phyloP scores from a whole-genome alignment of 495 filamentous ascomycete genomes.

The Penicillium lividum region DNA sequence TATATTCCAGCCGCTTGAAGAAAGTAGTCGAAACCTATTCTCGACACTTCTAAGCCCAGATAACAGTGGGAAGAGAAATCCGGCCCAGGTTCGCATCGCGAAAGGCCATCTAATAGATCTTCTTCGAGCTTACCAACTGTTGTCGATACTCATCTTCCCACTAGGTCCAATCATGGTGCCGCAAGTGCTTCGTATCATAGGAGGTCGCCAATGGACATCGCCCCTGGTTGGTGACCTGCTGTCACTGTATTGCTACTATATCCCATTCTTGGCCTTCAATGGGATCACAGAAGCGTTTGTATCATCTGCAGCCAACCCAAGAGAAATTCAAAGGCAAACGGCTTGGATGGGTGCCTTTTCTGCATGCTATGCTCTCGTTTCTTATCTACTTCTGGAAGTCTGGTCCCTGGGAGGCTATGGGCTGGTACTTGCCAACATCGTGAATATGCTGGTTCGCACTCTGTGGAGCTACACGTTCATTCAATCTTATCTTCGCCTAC shows the following conservation, averaged over 20 bases:
- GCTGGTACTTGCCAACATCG: slow-evolving; percentile 77
- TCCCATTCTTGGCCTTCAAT: slow-evolving; percentile 89
- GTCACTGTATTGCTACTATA: slow-evolving; percentile 82
- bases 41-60: slow-evolving; percentile 59
- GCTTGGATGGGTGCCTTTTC: slow-evolving; percentile 81
- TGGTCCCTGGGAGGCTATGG: slow-evolving; percentile 71
- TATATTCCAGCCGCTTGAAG: slow-evolving; percentile 93
- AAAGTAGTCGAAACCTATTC: slow-evolving; percentile 85
- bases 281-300: slow-evolving; percentile 93
- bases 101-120: slow-evolving; percentile 39
- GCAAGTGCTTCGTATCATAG: slow-evolving; percentile 66
- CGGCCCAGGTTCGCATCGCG: slow-evolving; percentile 25
- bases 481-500: slow-evolving; percentile 53
- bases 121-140: slow-evolving; percentile 49
- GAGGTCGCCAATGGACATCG: slow-evolving; percentile 69
- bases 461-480: slow-evolving; percentile 79
- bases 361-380: slow-evolving; percentile 66
- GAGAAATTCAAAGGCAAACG: slow-evolving; percentile 72
- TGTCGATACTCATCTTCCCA: slow-evolving; percentile 64
- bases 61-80: slow-evolving; percentile 17
- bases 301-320: slow-evolving; percentile 71
- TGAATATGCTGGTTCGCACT: slow-evolving; percentile 84
- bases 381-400: slow-evolving; percentile 68
- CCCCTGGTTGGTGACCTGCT: slow-evolving; percentile 68
- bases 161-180: slow-evolving; percentile 75